Conservation (phyloP, 352 stramenopile genomes). For the Phytophthora hibernalis region DNA sequence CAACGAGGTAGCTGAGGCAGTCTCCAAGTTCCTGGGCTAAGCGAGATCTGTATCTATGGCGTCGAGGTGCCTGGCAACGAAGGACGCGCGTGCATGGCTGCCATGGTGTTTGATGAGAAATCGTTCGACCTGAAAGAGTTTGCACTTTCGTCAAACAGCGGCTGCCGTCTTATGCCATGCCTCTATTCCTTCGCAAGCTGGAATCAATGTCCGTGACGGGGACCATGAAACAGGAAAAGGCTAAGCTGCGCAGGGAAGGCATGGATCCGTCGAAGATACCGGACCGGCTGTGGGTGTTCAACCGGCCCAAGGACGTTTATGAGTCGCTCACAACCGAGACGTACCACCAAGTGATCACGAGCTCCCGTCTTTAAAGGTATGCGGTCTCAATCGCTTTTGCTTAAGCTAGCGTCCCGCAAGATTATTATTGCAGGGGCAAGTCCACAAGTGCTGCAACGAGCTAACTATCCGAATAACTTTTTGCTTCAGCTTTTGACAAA, state of each 20-base stretch:
- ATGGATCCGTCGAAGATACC: constrained; percentile 68
- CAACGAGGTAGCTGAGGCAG: constrained; percentile 85
- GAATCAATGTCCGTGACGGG: constrained; percentile 81
- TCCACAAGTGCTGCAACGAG: constrained; percentile 2
- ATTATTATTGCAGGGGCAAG: constrained; percentile 5
- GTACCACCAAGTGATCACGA: constrained; percentile 61
- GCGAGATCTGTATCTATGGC: constrained; percentile 82
- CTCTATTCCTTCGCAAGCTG: constrained; percentile 86
- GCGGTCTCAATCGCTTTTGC: not conserved
- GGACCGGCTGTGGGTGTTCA: constrained; percentile 70
- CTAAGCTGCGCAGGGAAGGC: constrained; percentile 84
- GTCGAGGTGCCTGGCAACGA: constrained; percentile 78
- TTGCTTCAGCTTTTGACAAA: constrained; percentile 6
- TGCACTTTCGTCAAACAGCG: constrained; percentile 53
- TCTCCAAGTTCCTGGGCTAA: constrained; percentile 82
- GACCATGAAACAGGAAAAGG: constrained; percentile 94
- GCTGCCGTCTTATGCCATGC: constrained; percentile 77
- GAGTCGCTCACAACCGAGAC: constrained; percentile 61
- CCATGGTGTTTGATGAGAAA: constrained; percentile 80
- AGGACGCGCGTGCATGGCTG: constrained; percentile 83
- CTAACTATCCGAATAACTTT: constrained; percentile 16
- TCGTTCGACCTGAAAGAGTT: constrained; percentile 67
- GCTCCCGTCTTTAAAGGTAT: constrained; percentile 55
- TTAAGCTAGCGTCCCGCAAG: not conserved
- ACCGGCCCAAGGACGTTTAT: constrained; percentile 58